Evolutionary conservation across 192 early-diverging fungal genomes (phyloP).

Genomic region (Dispira simplex): DNA sequence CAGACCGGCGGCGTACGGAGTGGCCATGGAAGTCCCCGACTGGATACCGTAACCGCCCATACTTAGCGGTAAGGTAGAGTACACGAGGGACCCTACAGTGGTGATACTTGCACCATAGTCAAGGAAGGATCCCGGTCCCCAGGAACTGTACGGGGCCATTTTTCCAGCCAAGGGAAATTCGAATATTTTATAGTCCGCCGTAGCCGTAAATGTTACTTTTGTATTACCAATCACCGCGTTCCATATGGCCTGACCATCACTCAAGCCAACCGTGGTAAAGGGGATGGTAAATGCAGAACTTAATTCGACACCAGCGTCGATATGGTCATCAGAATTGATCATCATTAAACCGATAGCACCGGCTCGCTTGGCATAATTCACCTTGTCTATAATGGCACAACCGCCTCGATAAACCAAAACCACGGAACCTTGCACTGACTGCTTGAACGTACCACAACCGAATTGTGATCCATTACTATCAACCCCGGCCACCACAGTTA

Average conservation of each 20-base stretch:
- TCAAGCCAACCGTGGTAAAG: background rate
- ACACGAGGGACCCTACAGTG: background rate
- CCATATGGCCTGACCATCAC: background rate
- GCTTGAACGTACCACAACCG: background rate
- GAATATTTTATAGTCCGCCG: background rate
- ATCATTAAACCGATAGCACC: background rate
- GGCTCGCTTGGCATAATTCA: background rate
- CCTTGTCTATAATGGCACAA: background rate
- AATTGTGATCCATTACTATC: background rate
- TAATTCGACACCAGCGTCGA: background rate
- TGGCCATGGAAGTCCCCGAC: slow-evolving; percentile 1
- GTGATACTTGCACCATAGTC: background rate
- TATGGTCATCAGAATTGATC: background rate
- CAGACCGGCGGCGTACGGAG: background rate
- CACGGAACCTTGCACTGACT: background rate
- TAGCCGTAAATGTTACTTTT: background rate
- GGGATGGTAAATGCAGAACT: background rate
- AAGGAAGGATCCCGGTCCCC: background rate
- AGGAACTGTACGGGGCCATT: background rate
- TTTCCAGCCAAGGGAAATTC: background rate
- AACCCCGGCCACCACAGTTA: background rate
- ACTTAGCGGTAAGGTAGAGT: background rate
- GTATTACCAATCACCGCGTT: background rate
- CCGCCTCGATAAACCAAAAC: background rate
- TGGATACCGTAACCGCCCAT: background rate